Conservation (phyloP, 305 asterid genomes). For the Rubia occidens region DNA sequence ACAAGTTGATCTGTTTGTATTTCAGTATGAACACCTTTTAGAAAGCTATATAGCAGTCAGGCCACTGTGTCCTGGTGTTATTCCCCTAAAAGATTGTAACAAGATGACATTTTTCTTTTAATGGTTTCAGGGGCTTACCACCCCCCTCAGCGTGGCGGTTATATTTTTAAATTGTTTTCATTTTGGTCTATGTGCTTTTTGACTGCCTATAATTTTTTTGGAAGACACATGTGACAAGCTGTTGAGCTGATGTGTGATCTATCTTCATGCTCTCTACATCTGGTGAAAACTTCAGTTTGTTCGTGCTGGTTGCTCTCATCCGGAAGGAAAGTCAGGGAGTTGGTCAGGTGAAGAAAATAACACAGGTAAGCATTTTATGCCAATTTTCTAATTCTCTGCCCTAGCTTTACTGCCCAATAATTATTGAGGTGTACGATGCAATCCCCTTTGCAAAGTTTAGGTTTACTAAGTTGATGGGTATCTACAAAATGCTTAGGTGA, state of each 20-base stretch:
- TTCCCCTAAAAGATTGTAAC: neutral
- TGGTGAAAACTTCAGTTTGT: conserved; percentile 16
- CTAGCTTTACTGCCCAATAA: conserved; percentile 4
- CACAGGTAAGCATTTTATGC: conserved; percentile 26
- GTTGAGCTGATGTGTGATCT: neutral
- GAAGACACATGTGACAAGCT: neutral
- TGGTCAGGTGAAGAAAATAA: conserved; percentile 20
- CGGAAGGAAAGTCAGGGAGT: conserved; percentile 19
- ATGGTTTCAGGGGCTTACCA: neutral
- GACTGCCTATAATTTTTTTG: neutral
- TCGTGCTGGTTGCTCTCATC: conserved; percentile 18
- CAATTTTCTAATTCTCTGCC: neutral
- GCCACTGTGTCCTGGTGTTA: neutral
- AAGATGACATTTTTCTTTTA: neutral
- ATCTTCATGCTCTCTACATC: neutral
- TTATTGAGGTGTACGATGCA: neutral
- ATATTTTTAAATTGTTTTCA: neutral
- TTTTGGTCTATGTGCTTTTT: neutral
- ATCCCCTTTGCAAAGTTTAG: neutral
- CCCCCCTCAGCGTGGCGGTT: neutral
- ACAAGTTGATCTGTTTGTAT: neutral
- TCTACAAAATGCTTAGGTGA: conserved; percentile 23
- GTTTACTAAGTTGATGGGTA: neutral
- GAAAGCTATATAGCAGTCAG: neutral
- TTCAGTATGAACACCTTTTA: neutral